A percentile compares a stretch with the other conserved stretches of the same genome.
phyloP scores from a whole-genome alignment of 2,329 filamentous ascomycete species.

The Tolypocladium pustulatum region DNA sequence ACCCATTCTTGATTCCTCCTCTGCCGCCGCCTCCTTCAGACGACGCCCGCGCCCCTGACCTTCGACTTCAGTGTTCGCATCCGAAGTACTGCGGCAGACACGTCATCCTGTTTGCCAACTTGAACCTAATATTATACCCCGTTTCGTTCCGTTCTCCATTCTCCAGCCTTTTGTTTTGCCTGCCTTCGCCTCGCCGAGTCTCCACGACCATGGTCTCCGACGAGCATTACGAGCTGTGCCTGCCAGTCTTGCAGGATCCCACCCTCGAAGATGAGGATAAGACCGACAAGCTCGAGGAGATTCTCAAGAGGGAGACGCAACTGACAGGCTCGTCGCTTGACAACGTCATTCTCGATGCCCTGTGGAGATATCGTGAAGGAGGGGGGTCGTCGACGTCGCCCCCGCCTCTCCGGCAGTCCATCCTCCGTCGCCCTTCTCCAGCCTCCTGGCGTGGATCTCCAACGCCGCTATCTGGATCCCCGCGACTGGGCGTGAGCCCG shows the following conservation, averaged over 20 bases:
- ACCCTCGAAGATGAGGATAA: slow-evolving; percentile 88
- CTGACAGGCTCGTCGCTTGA: slow-evolving; percentile 71
- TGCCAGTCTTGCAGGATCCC: slow-evolving; percentile 76
- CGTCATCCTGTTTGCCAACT: background rate
- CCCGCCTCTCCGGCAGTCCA: slow-evolving; percentile 76
- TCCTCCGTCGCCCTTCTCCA: slow-evolving; percentile 82
- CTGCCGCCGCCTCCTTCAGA: background rate
- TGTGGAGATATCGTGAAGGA: slow-evolving; percentile 73
- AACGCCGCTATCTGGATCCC: slow-evolving; percentile 75
- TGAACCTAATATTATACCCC: background rate
- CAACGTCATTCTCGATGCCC: slow-evolving; percentile 78
- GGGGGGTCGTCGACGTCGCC: slow-evolving; percentile 60
- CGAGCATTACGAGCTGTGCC: slow-evolving; percentile 82
- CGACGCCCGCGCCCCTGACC: background rate
- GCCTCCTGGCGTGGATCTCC: slow-evolving; percentile 82
- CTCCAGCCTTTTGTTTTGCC: background rate
- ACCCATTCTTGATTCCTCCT: background rate
- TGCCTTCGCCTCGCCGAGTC: background rate
- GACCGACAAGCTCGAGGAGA: slow-evolving; percentile 79
- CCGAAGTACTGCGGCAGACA: background rate
- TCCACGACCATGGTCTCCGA: slow-evolving; percentile 71
- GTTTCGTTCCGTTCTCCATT: background rate
- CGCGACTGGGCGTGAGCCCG: slow-evolving; percentile 71
- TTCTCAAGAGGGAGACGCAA: slow-evolving; percentile 68
- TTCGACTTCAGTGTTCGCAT: background rate